These are phyloP conservation scores for Dipteronia sinensis DNA, from an alignment of 345 rosid genomes.

Conservation along the genomic window DNA sequence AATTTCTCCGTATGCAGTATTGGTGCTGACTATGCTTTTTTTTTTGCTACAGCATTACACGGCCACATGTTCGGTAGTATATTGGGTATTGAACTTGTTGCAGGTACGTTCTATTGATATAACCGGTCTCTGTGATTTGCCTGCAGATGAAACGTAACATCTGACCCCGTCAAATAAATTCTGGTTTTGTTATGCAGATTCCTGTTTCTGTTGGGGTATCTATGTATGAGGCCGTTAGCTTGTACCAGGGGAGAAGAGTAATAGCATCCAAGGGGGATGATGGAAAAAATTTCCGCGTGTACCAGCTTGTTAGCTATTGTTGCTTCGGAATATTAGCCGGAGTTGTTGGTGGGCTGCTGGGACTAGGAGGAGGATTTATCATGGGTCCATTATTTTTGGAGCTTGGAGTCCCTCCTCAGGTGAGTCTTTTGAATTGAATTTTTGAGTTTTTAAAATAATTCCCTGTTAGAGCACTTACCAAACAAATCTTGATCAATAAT, in stretches of 20 bases:
- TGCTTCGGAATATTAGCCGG: conserved; percentile 35
- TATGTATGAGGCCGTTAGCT: conserved; percentile 34
- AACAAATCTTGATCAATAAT: neutral
- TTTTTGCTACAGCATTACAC: conserved; percentile 37
- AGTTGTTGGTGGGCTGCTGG: conserved; percentile 41
- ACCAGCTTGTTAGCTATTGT: conserved; percentile 31
- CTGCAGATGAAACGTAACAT: neutral
- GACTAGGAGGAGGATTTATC: conserved; percentile 46
- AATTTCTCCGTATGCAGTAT: neutral
- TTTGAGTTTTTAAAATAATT: neutral
- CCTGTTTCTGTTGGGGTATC: conserved; percentile 43
- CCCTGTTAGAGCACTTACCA: neutral
- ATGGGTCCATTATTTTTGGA: conserved; percentile 48
- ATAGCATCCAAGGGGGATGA: conserved; percentile 37
- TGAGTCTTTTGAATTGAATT: conserved; percentile 11
- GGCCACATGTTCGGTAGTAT: conserved; percentile 42
- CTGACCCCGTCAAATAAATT: neutral
- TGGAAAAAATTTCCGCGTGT: conserved; percentile 19
- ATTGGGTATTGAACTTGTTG: conserved; percentile 49
- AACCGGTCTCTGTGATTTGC: neutral
- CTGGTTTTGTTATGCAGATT: conserved; percentile 26
- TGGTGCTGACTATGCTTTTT: neutral
- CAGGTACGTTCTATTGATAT: conserved; percentile 37
- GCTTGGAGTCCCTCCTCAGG: conserved; percentile 48
- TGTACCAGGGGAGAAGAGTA: conserved; percentile 36